Base-by-base conservation (phyloP, 2,329 filamentous ascomycete genomes). In the Neocatenulostroma microsporum region DNA sequence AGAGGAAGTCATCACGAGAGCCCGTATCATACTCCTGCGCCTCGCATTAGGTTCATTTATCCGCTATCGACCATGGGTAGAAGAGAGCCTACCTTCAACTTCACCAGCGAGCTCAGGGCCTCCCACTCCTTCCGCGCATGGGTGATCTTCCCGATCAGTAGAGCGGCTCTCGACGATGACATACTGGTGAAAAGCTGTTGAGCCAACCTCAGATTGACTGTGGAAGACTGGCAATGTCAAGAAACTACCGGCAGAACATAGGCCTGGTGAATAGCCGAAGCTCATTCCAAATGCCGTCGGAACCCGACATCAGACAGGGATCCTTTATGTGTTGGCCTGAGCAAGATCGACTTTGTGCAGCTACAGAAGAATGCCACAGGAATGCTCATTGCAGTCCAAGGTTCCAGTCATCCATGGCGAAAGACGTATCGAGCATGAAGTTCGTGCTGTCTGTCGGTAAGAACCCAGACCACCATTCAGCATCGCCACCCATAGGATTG, bases 1-100 rank as follows among this genome's bases (percentile, higher is more conserved):
- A 60, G 19, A 78, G 56, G 53, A 78, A 78, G 19, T 76, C 69
- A 28, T 70, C 63, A 20, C 73, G 62, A 11, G 65, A 68, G 36
- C 74, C 74, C 14, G 55, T 53, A 23, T 64, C 63, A 51, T 74
- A 77, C 58, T 76, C 72, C 65, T 73, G 44, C 5, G n/a, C 10
- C 7, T n/a, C n/a, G n/a, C n/a, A n/a, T n/a, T n/a, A n/a, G n/a
- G n/a, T n/a, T n/a, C n/a, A n/a, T n/a, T n/a, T n/a, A n/a, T n/a
- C n/a, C n/a, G n/a, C n/a, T n/a, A n/a, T n/a, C n/a, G n/a, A n/a
- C n/a, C n/a, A n/a, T n/a, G n/a, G n/a, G n/a, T n/a, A n/a, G n/a
- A n/a, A n/a, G n/a, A n/a, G n/a, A n/a, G 27, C 39, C 21, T 26
- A 61, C 59, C 49, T 56, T 55, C 15, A 61, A 39, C 23, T 46